Evolutionary conservation across 2,329 filamentous ascomycete genomes (phyloP), one percentile per base, ranked within the genome.

Genomic region (Raffaelea deltoideospora): DNA sequence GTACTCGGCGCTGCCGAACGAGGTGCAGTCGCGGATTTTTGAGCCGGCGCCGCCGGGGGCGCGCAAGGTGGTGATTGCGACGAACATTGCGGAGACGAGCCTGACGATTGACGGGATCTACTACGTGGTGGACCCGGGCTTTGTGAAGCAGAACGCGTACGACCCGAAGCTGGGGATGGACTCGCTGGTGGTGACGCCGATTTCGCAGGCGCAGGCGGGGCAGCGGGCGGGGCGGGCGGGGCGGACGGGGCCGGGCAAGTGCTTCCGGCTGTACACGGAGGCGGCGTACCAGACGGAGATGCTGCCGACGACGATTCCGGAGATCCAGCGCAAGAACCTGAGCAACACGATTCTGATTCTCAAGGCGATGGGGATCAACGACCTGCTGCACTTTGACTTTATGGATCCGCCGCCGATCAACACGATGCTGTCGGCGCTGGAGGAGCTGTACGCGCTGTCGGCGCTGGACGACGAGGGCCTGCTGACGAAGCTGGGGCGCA

Each of bases 291-390:
- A 96, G 53, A 87, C 83, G 1, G 92, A 98, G 57, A 95, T 98
- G 87, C 61, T 96, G 40, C 88, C 90, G 0, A 95, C 87, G 0
- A 87, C 86, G 0, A 92, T 96, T 22, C 90, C 90, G 1, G 90
- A 96, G 50, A 98, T 98, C 35, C 90, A 98, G 53, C 72, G 90
- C 1, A 85, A 95, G 54, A 98, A 98, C 50, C 53, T 98, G 37
- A 82, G 85, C 0, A 78, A 82, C 47, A 95, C 88, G 0, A 96
- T 98, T 55, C 69, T 98, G 33, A 94, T 95, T 82, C 71, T 98
- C 35, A 98, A 98, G 55, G 90, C 90, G 0, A 96, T 98, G 86
- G 90, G 92, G 3, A 96, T 98, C 57, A 96, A 98, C 52, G 90
- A 98, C 52, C 65, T 98, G 2, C 68, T 98, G 11, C 86, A 93